Evolutionary conservation across 257 asterid species (phyloP).

Genomic region (Ballota nigra): DNA sequence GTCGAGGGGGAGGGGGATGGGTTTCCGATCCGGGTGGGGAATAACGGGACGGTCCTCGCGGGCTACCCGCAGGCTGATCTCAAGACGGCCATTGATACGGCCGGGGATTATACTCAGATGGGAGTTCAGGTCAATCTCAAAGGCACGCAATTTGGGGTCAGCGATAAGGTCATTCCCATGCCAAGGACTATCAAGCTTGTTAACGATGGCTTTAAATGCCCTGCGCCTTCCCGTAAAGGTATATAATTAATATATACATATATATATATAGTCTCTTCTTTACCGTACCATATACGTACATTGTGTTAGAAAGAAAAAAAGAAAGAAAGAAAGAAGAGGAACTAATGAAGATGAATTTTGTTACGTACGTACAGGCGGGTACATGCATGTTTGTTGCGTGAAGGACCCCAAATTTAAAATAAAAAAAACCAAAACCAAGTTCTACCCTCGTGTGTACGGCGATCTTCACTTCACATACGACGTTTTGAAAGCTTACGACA

Average conservation of each 20-base stretch:
- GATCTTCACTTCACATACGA: conserved; percentile 81
- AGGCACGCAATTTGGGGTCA: conserved; percentile 75
- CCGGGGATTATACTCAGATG: conserved; percentile 67
- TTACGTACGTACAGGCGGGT: conserved; percentile 53
- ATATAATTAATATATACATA: too few species aligned
- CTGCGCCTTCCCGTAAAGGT: conserved; percentile 50
- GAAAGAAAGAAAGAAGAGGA: too few species aligned
- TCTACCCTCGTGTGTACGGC: conserved; percentile 49
- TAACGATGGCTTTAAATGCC: conserved; percentile 78
- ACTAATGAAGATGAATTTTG: too few species aligned
- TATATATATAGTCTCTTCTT: too few species aligned
- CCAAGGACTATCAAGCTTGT: conserved; percentile 63
- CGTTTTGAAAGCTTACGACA: conserved; percentile 55
- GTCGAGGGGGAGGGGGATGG: conserved; percentile 48
- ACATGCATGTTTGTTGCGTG: conserved; percentile 67
- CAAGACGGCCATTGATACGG: conserved; percentile 90
- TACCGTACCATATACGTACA: too few species aligned
- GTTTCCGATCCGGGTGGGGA: conserved; percentile 53
- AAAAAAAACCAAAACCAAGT: conserved; percentile 43
- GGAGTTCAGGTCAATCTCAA: conserved; percentile 49
- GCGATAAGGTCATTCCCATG: conserved; percentile 51
- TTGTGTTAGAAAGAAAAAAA: too few species aligned
- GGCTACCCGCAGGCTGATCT: conserved; percentile 78
- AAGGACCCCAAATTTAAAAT: conserved; percentile 72
- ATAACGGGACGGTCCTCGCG: conserved; percentile 60